A percentile compares a stretch with the other conserved stretches of the same genome.
These are phyloP conservation scores for Fragaria vesca DNA, from an alignment of 306 rosid species.

Conservation along the genomic window DNA sequence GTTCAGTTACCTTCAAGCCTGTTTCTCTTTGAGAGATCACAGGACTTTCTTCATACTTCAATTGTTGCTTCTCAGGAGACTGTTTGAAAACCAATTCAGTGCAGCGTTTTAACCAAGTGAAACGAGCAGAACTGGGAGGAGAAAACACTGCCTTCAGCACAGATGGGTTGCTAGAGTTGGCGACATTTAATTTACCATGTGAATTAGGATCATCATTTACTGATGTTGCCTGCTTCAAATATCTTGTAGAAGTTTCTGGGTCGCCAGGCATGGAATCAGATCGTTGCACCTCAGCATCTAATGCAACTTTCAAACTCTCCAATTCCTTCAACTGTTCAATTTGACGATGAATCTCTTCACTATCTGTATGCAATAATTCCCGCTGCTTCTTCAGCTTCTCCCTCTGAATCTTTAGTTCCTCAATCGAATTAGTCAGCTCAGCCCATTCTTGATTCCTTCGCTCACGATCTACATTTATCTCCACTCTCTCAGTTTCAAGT, in stretches of 20 bases:
- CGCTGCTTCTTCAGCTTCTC: slow-evolving; percentile 87
- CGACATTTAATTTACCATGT: slow-evolving; percentile 28
- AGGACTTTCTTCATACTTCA: slow-evolving; percentile 31
- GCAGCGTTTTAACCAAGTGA: slow-evolving; percentile 81
- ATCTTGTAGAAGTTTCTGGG: slow-evolving; percentile 42
- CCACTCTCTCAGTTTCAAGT: slow-evolving; percentile 70
- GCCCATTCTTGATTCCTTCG: slow-evolving; percentile 87
- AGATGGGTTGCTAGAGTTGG: slow-evolving; percentile 36
- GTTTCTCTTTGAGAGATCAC: slow-evolving; percentile 27
- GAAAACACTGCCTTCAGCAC: slow-evolving; percentile 38
- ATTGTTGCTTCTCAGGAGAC: slow-evolving; percentile 48
- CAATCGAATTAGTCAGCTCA: slow-evolving; percentile 73
- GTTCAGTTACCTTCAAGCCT: slow-evolving; percentile 26
- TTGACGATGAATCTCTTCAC: slow-evolving; percentile 63
- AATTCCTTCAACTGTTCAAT: slow-evolving; percentile 72
- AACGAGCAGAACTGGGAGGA: slow-evolving; percentile 51
- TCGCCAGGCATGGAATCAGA: slow-evolving; percentile 51
- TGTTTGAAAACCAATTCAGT: slow-evolving; percentile 59
- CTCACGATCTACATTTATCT: slow-evolving; percentile 83
- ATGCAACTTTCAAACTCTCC: slow-evolving; percentile 60
- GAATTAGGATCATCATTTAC: slow-evolving; percentile 30
- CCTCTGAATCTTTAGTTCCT: slow-evolving; percentile 85
- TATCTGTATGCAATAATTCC: slow-evolving; percentile 79
- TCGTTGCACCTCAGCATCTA: slow-evolving; percentile 58
- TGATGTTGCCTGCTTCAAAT: slow-evolving; percentile 39